A percentile compares a stretch with the other conserved stretches of the same genome.
phyloP scores from a whole-genome alignment of 2,329 filamentous ascomycete species.

The Ascosphaera acerosa region DNA sequence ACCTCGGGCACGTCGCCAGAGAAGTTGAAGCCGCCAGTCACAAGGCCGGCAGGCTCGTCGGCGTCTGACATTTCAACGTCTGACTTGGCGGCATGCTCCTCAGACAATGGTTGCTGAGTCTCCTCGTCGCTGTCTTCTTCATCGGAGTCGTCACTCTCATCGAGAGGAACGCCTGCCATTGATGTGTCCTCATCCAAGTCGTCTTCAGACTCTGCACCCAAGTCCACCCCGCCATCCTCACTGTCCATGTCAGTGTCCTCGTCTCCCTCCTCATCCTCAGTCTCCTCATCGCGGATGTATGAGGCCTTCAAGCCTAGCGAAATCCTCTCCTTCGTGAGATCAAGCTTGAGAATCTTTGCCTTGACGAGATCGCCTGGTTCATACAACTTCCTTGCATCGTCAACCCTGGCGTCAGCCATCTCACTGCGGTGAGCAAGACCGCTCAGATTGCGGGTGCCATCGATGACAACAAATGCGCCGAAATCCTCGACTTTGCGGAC shows the following conservation, averaged over 20 bases:
- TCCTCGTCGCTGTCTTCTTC: constrained; percentile 23
- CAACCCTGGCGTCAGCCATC: constrained; percentile 61
- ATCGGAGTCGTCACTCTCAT: constrained; percentile 12
- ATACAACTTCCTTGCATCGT: constrained; percentile 74
- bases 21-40: constrained; percentile 69
- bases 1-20: constrained; percentile 34
- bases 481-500: constrained; percentile 87
- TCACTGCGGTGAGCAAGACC: constrained; percentile 81
- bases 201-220: constrained; percentile 12
- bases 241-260: constrained; percentile 22
- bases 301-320: constrained; percentile 84
- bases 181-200: constrained; percentile 14
- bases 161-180: constrained; percentile 21
- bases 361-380: constrained; percentile 83
- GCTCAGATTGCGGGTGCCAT: constrained; percentile 68
- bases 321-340: constrained; percentile 49
- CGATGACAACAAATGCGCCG: constrained; percentile 78
- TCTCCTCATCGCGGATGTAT: constrained; percentile 43
- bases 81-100: too few relatives aligned
- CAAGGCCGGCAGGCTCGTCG: constrained; percentile 26
- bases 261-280: constrained; percentile 23
- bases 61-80: constrained; percentile 20
- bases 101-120: constrained; percentile 19
- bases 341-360: constrained; percentile 59
- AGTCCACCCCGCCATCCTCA: constrained; percentile 13